Conservation (phyloP, 495 filamentous ascomycete genomes). For the Lineolata rhizophorae region DNA sequence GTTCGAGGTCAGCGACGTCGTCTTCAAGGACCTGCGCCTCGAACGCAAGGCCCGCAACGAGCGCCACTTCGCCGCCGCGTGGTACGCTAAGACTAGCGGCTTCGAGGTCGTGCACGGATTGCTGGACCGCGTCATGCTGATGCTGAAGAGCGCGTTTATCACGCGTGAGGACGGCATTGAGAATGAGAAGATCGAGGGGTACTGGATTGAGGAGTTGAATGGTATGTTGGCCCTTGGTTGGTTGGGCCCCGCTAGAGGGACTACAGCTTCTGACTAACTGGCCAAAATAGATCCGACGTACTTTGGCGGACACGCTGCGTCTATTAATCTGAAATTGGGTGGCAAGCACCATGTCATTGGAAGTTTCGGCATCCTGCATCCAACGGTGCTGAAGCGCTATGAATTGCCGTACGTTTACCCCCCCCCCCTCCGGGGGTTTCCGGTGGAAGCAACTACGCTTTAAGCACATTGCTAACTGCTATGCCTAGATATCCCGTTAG, state of each 20-base stretch:
- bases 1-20: constrained; percentile 82
- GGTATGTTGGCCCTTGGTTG: constrained; percentile 27
- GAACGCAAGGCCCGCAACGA: constrained; percentile 84
- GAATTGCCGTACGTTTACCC: constrained; percentile 45
- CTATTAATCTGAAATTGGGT: constrained; percentile 47
- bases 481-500: constrained; percentile 61
- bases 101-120: constrained; percentile 95
- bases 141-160: constrained; percentile 70
- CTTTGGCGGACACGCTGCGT: constrained; percentile 73
- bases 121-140: constrained; percentile 73
- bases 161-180: constrained; percentile 47
- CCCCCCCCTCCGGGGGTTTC: too few species aligned
- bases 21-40: constrained; percentile 53
- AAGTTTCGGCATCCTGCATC: constrained; percentile 81
- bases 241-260: neutral
- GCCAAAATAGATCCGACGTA: constrained; percentile 85
- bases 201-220: constrained; percentile 85
- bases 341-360: constrained; percentile 57
- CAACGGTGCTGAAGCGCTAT: constrained; percentile 78
- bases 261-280: too few species aligned
- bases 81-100: constrained; percentile 82
- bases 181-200: constrained; percentile 31
- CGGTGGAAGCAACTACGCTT: too few species aligned
- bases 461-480: neutral
- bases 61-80: constrained; percentile 84